Percentiles rank a stretch among this genome's conserved stretches.
Conservation (phyloP, 2,329 filamentous ascomycete species). For the Sarocladiaceae sp. region DNA sequence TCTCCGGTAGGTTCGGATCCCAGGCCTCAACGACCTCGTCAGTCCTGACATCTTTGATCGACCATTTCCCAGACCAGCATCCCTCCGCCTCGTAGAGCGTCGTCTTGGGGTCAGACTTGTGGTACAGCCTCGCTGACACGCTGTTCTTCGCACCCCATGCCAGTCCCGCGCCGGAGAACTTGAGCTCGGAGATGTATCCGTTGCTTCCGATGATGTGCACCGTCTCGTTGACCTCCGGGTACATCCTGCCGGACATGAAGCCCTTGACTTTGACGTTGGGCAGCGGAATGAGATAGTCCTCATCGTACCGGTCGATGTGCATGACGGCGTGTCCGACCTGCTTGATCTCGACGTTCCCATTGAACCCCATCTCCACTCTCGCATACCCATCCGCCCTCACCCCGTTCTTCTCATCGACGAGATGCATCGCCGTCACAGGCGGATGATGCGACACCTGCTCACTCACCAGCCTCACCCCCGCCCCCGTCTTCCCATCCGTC, state of each 20-base stretch:
- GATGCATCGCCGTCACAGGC: constrained; percentile 46
- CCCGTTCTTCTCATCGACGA: constrained; percentile 33
- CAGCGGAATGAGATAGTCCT: constrained; percentile 42
- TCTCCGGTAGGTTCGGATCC: neutral
- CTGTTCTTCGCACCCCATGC: constrained; percentile 30
- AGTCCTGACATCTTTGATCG: constrained; percentile 1
- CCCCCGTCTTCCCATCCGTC: constrained; percentile 22
- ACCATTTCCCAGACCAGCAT: constrained; percentile 14
- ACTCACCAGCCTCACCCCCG: constrained; percentile 21
- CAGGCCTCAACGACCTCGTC: constrained; percentile 1
- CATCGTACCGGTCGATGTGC: constrained; percentile 41
- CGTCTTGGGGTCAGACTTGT: constrained; percentile 25
- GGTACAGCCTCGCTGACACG: constrained; percentile 37
- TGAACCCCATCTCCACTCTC: constrained; percentile 45
- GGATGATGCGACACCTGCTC: constrained; percentile 50
- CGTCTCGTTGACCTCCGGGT: constrained; percentile 40
- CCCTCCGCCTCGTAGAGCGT: constrained; percentile 15
- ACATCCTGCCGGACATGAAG: constrained; percentile 38
- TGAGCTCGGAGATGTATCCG: constrained; percentile 39
- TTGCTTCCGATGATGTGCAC: constrained; percentile 39
- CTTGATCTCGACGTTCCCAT: constrained; percentile 40
- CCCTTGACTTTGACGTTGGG: constrained; percentile 42
- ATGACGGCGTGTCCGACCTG: constrained; percentile 44
- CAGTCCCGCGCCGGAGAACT: constrained; percentile 40
- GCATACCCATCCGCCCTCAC: constrained; percentile 45